Evolutionary conservation across 805 yeast genomes (phyloP), one percentile per base, ranked within the genome.

Genomic region (Grigorovia yakushimaensis): DNA sequence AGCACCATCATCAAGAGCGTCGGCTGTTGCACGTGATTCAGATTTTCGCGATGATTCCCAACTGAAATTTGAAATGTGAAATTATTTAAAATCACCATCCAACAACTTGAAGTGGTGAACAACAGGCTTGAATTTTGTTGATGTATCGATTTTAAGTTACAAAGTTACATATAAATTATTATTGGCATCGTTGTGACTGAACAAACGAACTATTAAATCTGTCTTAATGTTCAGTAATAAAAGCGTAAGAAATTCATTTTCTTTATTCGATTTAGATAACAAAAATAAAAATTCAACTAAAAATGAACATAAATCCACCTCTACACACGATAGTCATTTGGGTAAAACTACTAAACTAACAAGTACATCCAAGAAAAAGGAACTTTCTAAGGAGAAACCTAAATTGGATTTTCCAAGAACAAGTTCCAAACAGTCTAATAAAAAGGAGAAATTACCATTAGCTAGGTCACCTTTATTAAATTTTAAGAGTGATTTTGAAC

Each of bases 391-490:
- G 13, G 13, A 27, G 15, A 10, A 27, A 5, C 5, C 10, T 27
- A 27, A 27, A 7, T 27, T 27, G 33, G 33, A 27, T 10, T 15
- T 15, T 10, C 33, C 4, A 10, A 7, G 9, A 10, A 27, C 4
- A 27, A 27, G 33, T 15, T 27, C 33, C 13, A 27, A 27, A 15
- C 33, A 15, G 9, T 4, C 13, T 22, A 11, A 40, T 22, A 40
- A 20, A 22, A 20, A 40, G 15, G 42, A 38, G 7, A 11, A 21
- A 38, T 21, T 40, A 17, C 38, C 46, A 11, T 33, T 38, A 23
- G 38, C 46, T 8, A 42, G 36, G 19, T 33, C 44, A 7, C 44
- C 44, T 9, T 15, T 42, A 20, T 15, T 42, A 23, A 42, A 42
- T n/a, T 42, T 33, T 33, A 23, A 33, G 13, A 20, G 19, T 42